Evolutionary conservation across 306 rosid species (phyloP).

Genomic region (Medicago truncatula): DNA sequence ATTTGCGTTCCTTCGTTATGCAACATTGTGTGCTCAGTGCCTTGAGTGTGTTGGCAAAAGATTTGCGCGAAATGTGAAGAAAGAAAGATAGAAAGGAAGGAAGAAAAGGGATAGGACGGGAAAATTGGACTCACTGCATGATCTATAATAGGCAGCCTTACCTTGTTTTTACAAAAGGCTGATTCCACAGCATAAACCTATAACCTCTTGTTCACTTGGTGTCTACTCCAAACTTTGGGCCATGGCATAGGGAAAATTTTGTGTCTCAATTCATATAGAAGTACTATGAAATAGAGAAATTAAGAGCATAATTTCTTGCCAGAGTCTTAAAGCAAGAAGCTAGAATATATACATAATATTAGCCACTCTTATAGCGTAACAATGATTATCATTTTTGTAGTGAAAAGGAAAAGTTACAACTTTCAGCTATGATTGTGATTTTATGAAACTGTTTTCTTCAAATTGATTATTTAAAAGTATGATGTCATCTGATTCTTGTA

Average conservation of each 20-base stretch:
- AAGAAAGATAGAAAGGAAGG: too few species aligned
- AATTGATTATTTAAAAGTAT: neutral
- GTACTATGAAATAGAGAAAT: neutral
- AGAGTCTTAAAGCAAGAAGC: neutral
- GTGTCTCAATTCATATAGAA: neutral
- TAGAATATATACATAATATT: neutral
- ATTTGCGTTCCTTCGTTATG: neutral
- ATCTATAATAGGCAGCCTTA: neutral
- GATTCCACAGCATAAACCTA: neutral
- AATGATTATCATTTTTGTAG: neutral
- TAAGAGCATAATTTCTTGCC: constrained; percentile 1
- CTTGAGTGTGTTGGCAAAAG: neutral
- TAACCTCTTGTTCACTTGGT: neutral
- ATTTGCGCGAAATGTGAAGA: neutral
- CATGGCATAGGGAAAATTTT: neutral
- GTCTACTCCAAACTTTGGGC: neutral
- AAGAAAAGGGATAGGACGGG: neutral
- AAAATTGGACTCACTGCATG: neutral
- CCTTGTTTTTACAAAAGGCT: neutral
- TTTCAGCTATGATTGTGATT: neutral
- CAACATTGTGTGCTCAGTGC: neutral
- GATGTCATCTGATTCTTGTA: neutral
- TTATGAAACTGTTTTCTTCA: neutral
- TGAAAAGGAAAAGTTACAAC: neutral
- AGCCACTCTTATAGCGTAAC: neutral